Evolutionary conservation across 1,139 yeast species (phyloP).

Genomic region (Pneumocystis wakefieldiae): DNA sequence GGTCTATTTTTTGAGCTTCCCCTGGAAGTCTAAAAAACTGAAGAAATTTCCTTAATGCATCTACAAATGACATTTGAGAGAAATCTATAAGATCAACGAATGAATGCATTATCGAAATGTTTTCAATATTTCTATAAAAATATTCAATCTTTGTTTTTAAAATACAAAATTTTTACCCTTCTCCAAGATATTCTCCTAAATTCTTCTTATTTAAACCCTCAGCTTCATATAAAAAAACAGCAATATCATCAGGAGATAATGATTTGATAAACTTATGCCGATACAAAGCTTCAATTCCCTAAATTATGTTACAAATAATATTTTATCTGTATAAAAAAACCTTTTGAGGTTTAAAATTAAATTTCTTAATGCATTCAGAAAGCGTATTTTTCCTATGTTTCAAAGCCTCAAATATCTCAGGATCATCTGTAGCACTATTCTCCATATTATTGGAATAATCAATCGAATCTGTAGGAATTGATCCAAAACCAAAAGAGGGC

Average conservation of each 20-base stretch:
- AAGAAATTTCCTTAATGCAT: slow-evolving; percentile 69
- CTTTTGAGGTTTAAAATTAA: slow-evolving; percentile 71
- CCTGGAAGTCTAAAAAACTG: slow-evolving; percentile 89
- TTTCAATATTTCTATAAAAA: slow-evolving; percentile 58
- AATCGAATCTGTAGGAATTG: background rate
- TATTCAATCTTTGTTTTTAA: slow-evolving; percentile 49
- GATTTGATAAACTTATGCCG: slow-evolving; percentile 2
- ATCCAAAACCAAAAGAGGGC: background rate
- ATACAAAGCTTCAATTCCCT: background rate
- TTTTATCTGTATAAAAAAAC: slow-evolving; percentile 29
- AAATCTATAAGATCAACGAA: slow-evolving; percentile 85
- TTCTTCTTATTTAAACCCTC: slow-evolving; percentile 75
- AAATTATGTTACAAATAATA: background rate
- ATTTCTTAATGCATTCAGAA: slow-evolving; percentile 60
- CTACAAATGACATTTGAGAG: slow-evolving; percentile 53
- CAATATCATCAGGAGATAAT: slow-evolving; percentile 50
- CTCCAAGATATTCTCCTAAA: slow-evolving; percentile 74
- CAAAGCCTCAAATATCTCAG: slow-evolving; percentile 68
- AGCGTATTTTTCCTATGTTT: slow-evolving; percentile 74
- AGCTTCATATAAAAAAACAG: slow-evolving; percentile 59
- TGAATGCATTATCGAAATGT: slow-evolving; percentile 81
- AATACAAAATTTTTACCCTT: slow-evolving; percentile 48
- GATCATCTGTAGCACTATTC: slow-evolving; percentile 38
- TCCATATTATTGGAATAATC: slow-evolving; percentile 4
- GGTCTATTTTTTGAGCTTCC: slow-evolving; percentile 89